Conservation (phyloP, 495 filamentous ascomycete genomes). For the Penicillium soppii region DNA sequence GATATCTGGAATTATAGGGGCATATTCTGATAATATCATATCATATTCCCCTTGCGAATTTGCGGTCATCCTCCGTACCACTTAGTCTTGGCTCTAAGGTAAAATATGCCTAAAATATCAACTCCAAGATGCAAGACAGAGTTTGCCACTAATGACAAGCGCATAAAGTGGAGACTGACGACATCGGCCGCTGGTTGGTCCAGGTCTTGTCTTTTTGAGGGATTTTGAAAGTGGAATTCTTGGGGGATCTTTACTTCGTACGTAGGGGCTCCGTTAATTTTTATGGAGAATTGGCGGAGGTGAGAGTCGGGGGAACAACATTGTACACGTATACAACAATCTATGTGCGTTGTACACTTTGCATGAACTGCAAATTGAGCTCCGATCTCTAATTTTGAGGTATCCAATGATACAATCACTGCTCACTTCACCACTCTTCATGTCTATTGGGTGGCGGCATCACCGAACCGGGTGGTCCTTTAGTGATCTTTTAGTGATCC, state of each 20-base stretch:
- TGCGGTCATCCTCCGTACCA: conserved; percentile 12
- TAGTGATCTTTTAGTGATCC: too few relatives aligned
- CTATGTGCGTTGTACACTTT: background rate
- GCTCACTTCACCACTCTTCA: too few relatives aligned
- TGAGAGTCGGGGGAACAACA: background rate
- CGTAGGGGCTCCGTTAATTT: conserved; percentile 1
- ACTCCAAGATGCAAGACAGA: too few relatives aligned
- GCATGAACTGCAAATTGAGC: conserved; percentile 6
- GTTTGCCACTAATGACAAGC: conserved; percentile 8
- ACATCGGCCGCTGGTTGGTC: background rate
- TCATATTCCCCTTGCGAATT: too few relatives aligned
- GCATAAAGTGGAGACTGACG: background rate
- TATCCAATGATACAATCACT: too few relatives aligned
- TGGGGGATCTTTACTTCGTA: conserved; percentile 22
- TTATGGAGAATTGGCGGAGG: conserved; percentile 3
- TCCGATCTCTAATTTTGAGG: too few relatives aligned
- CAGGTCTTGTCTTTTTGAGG: conserved; percentile 10
- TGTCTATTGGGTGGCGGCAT: too few relatives aligned
- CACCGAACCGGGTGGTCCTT: too few relatives aligned
- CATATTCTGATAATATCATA: too few relatives aligned
- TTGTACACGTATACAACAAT: background rate
- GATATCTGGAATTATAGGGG: too few relatives aligned
- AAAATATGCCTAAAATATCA: too few relatives aligned
- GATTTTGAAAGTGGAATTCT: conserved; percentile 17
- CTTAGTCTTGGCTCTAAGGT: too few relatives aligned